phyloP scores from a whole-genome alignment of 1,139 yeast species.

The Yamadazyma diospyri region DNA sequence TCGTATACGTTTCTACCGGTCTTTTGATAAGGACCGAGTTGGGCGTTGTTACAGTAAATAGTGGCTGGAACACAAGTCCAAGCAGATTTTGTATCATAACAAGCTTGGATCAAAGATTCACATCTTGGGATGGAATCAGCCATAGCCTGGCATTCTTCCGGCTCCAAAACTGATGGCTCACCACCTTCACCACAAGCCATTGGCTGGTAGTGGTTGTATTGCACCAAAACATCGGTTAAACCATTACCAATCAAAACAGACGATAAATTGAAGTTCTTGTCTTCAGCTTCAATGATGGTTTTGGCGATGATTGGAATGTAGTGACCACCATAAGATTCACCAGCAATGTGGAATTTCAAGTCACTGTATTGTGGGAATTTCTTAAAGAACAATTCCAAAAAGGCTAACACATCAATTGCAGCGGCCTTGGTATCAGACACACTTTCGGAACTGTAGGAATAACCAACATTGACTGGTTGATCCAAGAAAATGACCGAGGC shows the following conservation, averaged over 20 bases:
- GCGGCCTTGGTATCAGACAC: slow-evolving; percentile 84
- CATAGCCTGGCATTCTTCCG: slow-evolving; percentile 81
- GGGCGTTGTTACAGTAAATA: slow-evolving; percentile 84
- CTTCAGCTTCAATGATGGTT: slow-evolving; percentile 74
- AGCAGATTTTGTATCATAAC: slow-evolving; percentile 74
- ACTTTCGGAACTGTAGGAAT: slow-evolving; percentile 64
- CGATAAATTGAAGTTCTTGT: slow-evolving; percentile 77
- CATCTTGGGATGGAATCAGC: slow-evolving; percentile 74
- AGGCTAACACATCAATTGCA: slow-evolving; percentile 89
- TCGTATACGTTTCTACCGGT: slow-evolving; percentile 95
- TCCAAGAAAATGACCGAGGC: slow-evolving; percentile 46
- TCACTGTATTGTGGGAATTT: slow-evolving; percentile 81
- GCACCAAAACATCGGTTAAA: slow-evolving; percentile 86
- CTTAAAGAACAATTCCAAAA: slow-evolving; percentile 83
- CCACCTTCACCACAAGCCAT: slow-evolving; percentile 99
- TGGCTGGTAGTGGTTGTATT: slow-evolving; percentile 85
- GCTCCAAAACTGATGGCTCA: slow-evolving; percentile 71
- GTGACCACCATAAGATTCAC: slow-evolving; percentile 98
- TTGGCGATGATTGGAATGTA: slow-evolving; percentile 91
- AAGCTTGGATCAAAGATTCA: slow-evolving; percentile 69
- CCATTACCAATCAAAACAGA: slow-evolving; percentile 96
- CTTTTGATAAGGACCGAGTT: slow-evolving; percentile 81
- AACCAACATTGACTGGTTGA: slow-evolving; percentile 61
- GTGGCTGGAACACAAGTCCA: slow-evolving; percentile 95
- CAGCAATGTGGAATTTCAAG: slow-evolving; percentile 88